A percentile compares a stretch with the other conserved stretches of the same genome.
Conservation (phyloP, 2,329 filamentous ascomycete species). For the Fusarium liriodendri region DNA sequence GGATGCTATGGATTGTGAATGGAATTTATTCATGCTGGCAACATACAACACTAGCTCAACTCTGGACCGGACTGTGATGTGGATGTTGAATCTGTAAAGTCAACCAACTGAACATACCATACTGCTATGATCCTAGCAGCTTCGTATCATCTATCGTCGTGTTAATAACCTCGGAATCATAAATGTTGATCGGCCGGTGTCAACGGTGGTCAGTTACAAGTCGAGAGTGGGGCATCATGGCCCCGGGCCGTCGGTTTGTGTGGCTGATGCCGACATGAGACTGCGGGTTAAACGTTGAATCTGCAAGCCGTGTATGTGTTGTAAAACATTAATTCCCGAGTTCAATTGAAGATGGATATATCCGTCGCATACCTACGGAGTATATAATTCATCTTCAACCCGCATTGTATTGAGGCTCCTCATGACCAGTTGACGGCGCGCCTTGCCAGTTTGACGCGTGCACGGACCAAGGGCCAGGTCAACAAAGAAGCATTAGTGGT, state of each 20-base stretch:
- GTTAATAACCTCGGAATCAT: background rate
- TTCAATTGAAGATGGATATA: background rate
- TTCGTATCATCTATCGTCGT: background rate
- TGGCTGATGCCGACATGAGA: conserved; percentile 28
- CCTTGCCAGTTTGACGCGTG: conserved; percentile 45
- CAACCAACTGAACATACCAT: background rate
- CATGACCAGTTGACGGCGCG: conserved; percentile 30
- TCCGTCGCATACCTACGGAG: background rate
- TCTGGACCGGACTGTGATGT: background rate
- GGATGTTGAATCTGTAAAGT: background rate
- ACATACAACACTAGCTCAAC: background rate
- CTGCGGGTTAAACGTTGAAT: background rate
- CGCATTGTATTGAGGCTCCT: background rate
- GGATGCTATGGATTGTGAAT: background rate
- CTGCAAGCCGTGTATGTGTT: background rate
- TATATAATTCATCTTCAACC: background rate
- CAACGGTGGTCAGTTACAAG: conserved; percentile 31
- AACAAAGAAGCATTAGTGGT: conserved; percentile 47
- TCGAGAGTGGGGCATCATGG: conserved; percentile 20
- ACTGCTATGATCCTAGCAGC: background rate
- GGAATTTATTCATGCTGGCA: background rate
- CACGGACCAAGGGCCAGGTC: conserved; percentile 44
- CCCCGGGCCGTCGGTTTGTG: conserved; percentile 20
- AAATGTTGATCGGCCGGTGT: conserved; percentile 31
- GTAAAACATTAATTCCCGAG: background rate